Evolutionary conservation across 2,329 filamentous ascomycete species (phyloP), one percentile per base, ranked within the genome.

Genomic region (Akanthomyces lecanii): DNA sequence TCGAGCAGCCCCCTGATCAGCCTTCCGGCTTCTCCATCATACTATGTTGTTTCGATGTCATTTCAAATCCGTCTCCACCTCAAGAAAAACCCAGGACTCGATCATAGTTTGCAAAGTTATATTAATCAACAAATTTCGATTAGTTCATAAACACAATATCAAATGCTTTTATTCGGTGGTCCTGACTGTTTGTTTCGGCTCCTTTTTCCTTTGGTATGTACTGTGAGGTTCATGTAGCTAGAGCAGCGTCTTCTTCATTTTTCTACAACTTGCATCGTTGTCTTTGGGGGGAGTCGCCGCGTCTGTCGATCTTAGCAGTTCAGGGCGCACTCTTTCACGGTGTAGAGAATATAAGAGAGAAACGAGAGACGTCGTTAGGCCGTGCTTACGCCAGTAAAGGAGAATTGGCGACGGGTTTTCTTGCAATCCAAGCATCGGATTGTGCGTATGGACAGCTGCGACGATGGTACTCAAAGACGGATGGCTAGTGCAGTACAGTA

Each of bases 71-170:
- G 73, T 75, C 71, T 76, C 75, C 72, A 72, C 73, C 71, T 68
- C 62, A 61, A n/a, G n/a, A 60, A 68, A 73, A 71, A 73, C 68
- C 76, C 75, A 78, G 77, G 78, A 78, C 77, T 82, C 79, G 81
- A 79, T 83, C 84, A 82, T 84, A 82, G 79, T 79, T 81, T 79
- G 76, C 80, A 79, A 80, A 79, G 75, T 79, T 50, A 45, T 78
- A 80, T 81, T 74, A 75, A 73, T 77, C 76, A 78, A 79, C 78
- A 75, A 82, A 82, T 81, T 82, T 81, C 83, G 81, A 76, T 79
- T 77, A 80, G 77, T 81, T 74, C 75, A 78, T 78, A 75, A 79
- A 63, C 47, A 75, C 74, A 68, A 76, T 70, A 45, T 71, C 71
- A 73, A 74, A 75, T 73, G 56, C 62, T 33, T 58, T 50, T 42